These are phyloP conservation scores for Haemoproteus tartakovskyi DNA, from an alignment of 169 alveolate genomes.

Conservation along the genomic window DNA sequence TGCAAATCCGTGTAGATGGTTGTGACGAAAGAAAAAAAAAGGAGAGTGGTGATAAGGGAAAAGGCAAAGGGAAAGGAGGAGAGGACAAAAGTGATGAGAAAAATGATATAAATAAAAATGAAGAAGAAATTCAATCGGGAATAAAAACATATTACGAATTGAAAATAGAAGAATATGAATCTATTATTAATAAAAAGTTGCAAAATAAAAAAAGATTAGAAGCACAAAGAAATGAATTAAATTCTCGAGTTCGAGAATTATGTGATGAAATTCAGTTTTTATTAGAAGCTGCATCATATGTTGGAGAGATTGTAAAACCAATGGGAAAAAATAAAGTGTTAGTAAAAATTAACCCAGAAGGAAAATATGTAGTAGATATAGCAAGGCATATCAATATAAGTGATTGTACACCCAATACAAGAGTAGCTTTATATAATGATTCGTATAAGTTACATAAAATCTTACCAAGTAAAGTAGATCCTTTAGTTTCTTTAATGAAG, in stretches of 20 bases:
- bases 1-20: slow-evolving; percentile 14
- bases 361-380: slow-evolving; percentile 96
- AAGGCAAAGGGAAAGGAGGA: too few species aligned
- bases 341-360: slow-evolving; percentile 96
- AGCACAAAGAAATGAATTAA: slow-evolving; percentile 97
- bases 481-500: slow-evolving; percentile 97
- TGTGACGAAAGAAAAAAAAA: slow-evolving; percentile 11
- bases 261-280: slow-evolving; percentile 92
- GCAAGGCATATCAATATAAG: slow-evolving; percentile 88
- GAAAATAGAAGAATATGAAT: slow-evolving; percentile 77
- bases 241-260: slow-evolving; percentile 91
- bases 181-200: slow-evolving; percentile 70
- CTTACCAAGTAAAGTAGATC: slow-evolving; percentile 98
- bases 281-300: slow-evolving; percentile 95
- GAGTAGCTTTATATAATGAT: slow-evolving; percentile 88
- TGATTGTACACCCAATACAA: slow-evolving; percentile 91
- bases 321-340: slow-evolving; percentile 97
- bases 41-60: too few species aligned
- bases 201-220: slow-evolving; percentile 89
- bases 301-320: slow-evolving; percentile 97
- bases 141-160: slow-evolving; percentile 67
- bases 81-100: too few species aligned
- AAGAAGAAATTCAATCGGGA: slow-evolving; percentile 54
- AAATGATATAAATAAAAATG: slow-evolving; percentile 1
- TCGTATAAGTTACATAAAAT: slow-evolving; percentile 92